Evolutionary conservation across 768 basidiomycete genomes (phyloP), one percentile per base, ranked within the genome.

Genomic region (Psilocybe azurescens): DNA sequence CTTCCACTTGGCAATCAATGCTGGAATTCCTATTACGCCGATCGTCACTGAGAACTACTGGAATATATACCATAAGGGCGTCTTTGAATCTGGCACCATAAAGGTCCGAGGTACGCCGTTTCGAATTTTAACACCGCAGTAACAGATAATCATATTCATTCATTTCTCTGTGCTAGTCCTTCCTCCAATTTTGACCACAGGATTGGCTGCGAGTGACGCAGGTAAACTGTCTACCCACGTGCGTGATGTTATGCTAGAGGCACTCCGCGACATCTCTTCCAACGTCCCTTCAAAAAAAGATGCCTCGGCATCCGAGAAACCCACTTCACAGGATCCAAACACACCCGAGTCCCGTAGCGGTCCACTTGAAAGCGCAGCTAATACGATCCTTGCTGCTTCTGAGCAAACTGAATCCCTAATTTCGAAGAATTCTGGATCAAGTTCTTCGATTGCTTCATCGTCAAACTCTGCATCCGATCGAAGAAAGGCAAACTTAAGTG

Each of bases 11-110:
- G 97, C 97, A 30, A 83, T 99, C 28, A 89, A 95, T 75, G 89
- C 94, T 11, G 88, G 91, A 32, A 84, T 99, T 50, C 97, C 97
- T 5, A 89, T 99, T 69, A 85, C 93, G 32, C 97, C 97, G 5
- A 85, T 99, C 55, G 89, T 99, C 2, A 87, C 88, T 55, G 95
- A 99, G 79, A 98, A 98, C 74, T 99, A 99, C 73, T 93, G 93
- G 84, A 78, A 86, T 63, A 67, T 97, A 50, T 99, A 97, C 74
- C 88, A 86, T 70, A 83, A 87, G 64, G 89, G 89, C 38, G 78
- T 88, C 18, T 93, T 98, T 65, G 87, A 88, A 41, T 75, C 81
- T 28, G 97, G 97, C 0, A 83, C 81, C 9, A 80, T 99, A 64
- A 92, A 85, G 71, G 83, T 99, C 65, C 87, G 86, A 83, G 93